Conservation (phyloP, 352 stramenopile species). For the Pythium sp. region DNA sequence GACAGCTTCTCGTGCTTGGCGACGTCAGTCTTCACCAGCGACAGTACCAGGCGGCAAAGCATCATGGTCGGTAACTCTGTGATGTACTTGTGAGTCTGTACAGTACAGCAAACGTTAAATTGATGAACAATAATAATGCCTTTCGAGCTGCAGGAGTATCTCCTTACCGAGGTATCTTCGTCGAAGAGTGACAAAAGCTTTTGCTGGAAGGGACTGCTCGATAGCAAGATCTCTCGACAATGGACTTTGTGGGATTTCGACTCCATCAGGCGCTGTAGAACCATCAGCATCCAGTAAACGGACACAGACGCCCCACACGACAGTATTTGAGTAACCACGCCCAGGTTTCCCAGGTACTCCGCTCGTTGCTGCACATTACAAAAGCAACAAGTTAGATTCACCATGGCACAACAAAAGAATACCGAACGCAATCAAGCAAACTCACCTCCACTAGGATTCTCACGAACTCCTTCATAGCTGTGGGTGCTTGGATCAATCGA, state of each 20-base stretch:
- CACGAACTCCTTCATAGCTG: slow-evolving; percentile 75
- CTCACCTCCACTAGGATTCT: slow-evolving; percentile 71
- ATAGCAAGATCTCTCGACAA: slow-evolving; percentile 59
- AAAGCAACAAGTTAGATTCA: slow-evolving; percentile 9
- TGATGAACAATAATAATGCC: slow-evolving; percentile 5
- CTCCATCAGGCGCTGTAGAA: slow-evolving; percentile 61
- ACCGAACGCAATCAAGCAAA: background rate
- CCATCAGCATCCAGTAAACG: slow-evolving; percentile 76
- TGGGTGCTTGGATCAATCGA: slow-evolving; percentile 54
- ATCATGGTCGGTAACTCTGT: slow-evolving; percentile 79
- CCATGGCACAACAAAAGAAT: background rate
- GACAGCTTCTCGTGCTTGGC: slow-evolving; percentile 66
- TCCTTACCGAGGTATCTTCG: slow-evolving; percentile 53
- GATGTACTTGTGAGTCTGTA: slow-evolving; percentile 55
- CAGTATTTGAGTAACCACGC: slow-evolving; percentile 55
- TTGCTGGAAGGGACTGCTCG: slow-evolving; percentile 57
- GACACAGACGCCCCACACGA: slow-evolving; percentile 45
- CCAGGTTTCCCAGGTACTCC: slow-evolving; percentile 55
- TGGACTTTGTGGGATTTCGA: slow-evolving; percentile 58
- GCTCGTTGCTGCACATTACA: slow-evolving; percentile 46
- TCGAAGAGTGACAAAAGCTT: slow-evolving; percentile 71
- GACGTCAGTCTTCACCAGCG: slow-evolving; percentile 56
- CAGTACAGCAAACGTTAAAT: slow-evolving; percentile 2
- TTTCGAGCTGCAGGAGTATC: background rate
- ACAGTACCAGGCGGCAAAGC: slow-evolving; percentile 67